Conservation (phyloP, 257 asterid species). For the Craterostigma plantagineum region DNA sequence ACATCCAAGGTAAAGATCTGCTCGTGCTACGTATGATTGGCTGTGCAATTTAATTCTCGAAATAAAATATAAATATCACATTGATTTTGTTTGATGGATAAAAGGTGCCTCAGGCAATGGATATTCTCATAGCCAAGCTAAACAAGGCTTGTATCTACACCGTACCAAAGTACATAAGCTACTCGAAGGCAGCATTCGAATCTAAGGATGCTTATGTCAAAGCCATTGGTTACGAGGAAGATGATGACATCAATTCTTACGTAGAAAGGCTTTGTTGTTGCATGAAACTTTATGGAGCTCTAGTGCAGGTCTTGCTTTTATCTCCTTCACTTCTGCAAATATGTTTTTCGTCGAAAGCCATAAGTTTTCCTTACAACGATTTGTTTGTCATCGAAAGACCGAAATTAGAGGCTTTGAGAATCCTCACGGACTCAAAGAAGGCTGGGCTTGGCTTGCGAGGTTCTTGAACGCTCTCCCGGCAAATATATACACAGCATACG, state of each 20-base stretch:
- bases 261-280: slow-evolving; percentile 33
- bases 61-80: no score
- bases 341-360: not conserved
- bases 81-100: not conserved
- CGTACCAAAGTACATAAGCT: slow-evolving; percentile 62
- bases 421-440: slow-evolving; percentile 56
- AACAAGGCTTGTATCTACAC: slow-evolving; percentile 74
- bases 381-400: slow-evolving; percentile 49
- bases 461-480: slow-evolving; percentile 71
- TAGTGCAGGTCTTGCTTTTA: slow-evolving; percentile 59
- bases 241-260: slow-evolving; percentile 37
- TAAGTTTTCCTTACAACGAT: no score
- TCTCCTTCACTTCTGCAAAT: not conserved
- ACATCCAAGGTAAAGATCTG: slow-evolving; percentile 44
- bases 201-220: slow-evolving; percentile 43
- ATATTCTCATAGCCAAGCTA: slow-evolving; percentile 59
- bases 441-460: slow-evolving; percentile 94
- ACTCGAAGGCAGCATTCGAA: slow-evolving; percentile 49
- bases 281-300: slow-evolving; percentile 79
- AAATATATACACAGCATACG: slow-evolving; percentile 57
- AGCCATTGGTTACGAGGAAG: slow-evolving; percentile 55
- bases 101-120: slow-evolving; percentile 75
- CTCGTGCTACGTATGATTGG: not conserved
- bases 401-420: slow-evolving; percentile 37
- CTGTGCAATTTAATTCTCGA: not conserved